phyloP scores from a whole-genome alignment of 345 rosid genomes.

The Dipteronia dyeriana region DNA sequence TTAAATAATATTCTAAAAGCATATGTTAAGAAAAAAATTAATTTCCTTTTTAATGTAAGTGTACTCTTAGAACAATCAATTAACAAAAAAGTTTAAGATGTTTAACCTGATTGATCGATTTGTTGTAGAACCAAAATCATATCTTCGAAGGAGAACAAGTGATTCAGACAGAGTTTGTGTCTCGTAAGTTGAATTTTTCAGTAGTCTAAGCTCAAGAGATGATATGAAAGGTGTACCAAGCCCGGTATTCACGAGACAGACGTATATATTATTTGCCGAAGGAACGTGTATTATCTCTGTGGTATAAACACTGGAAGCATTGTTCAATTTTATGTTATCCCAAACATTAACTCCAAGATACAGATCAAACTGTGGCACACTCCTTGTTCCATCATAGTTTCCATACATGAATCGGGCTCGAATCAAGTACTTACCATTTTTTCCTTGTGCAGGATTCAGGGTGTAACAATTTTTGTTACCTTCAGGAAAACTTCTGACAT shows the following conservation, averaged over 20 bases:
- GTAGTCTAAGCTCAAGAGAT: constrained; percentile 19
- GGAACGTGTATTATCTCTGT: constrained; percentile 26
- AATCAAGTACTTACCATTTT: constrained; percentile 19
- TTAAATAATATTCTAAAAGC: no score
- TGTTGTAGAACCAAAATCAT: constrained; percentile 18
- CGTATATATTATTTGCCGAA: not conserved
- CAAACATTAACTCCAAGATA: constrained; percentile 22
- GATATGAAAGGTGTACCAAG: constrained; percentile 29
- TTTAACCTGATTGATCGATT: constrained; percentile 6
- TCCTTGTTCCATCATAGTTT: constrained; percentile 20
- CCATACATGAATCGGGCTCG: constrained; percentile 21
- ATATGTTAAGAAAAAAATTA: no score
- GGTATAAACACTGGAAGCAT: not conserved
- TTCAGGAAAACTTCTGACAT: constrained; percentile 23
- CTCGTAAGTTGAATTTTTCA: not conserved
- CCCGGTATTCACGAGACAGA: constrained; percentile 27
- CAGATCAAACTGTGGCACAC: constrained; percentile 21
- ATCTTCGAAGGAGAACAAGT: not conserved
- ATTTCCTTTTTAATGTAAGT: no score
- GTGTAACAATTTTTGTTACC: constrained; percentile 29
- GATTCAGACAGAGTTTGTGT: constrained; percentile 3
- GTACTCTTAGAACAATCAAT: no score
- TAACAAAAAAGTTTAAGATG: no score
- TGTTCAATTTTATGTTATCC: constrained; percentile 14
- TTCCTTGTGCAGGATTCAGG: not conserved